Base-by-base conservation (phyloP, 768 basidiomycete genomes). In the Roridomyces roridus region DNA sequence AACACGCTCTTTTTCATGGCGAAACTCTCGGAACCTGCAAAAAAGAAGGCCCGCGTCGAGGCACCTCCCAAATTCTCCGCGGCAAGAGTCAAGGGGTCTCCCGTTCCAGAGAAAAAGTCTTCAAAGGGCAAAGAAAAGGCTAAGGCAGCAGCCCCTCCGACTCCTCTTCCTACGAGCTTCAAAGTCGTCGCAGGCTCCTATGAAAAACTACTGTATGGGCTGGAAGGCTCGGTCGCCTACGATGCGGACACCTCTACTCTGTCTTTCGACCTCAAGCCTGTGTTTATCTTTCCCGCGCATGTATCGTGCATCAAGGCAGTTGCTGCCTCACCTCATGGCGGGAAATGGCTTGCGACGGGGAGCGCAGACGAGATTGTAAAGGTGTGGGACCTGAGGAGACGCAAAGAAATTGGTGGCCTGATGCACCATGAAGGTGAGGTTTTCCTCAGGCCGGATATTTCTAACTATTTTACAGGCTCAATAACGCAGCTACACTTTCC, bases 261-360 rank as follows among this genome's bases (percentile, higher is more conserved):
- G 1, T 67, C 73, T 46, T 76, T 71, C 57, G 64, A 76, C 18
- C 67, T 96, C 25, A 85, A 86, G 51, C 94, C 97, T 0, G 82
- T 92, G 40, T 99, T 99, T 74, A 92, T 94, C 60, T 99, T 99
- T 74, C 96, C 97, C 25, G 97, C 97, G 0, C 97, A 99, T 69
- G 86, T 96, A 40, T 94, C 92, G 2, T 94, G 87, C 65, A 89
- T 99, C 57, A 95, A 96, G 68, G 85, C 93, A 11, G 89, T 96
- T 26, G 89, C 94, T 3, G 91, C 92, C 0, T 91, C 91, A 0
- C 94, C 94, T 4, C 74, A 84, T 4, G 94, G 95, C 28, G 94
- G 94, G 1, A 98, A 97, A 75, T 98, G 95, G 94, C 80, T 98
- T 15, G 96, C 94, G 8, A 94, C 91, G 0, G 97, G 95, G 7